These are phyloP conservation scores for Buddleja alternifolia DNA, from an alignment of 257 asterid species.

Conservation along the genomic window DNA sequence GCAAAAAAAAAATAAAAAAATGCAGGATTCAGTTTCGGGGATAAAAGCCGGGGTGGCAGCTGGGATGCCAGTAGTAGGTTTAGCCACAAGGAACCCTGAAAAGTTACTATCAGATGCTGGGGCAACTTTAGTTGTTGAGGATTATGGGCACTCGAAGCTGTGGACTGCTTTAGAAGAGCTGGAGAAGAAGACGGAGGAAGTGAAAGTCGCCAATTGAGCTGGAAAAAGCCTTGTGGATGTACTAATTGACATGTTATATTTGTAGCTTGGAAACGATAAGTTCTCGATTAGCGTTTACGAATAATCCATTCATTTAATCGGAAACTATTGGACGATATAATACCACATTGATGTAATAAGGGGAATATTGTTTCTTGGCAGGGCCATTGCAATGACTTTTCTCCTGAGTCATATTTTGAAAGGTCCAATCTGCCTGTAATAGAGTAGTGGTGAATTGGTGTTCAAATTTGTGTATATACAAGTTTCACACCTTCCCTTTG, in stretches of 20 bases:
- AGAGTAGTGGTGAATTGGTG: too few relatives aligned
- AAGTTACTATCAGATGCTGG: constrained; percentile 55
- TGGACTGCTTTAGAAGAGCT: constrained; percentile 65
- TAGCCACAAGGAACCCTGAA: constrained; percentile 70
- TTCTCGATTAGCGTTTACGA: background rate
- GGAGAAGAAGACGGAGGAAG: constrained; percentile 30
- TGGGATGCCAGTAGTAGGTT: constrained; percentile 79
- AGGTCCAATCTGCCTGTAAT: too few relatives aligned
- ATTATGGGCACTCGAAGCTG: constrained; percentile 60
- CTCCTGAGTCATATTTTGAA: too few relatives aligned
- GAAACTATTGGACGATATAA: background rate
- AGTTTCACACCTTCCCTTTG: too few relatives aligned
- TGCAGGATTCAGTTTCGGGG: constrained; percentile 81
- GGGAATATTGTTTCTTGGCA: background rate
- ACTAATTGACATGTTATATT: constrained; percentile 1
- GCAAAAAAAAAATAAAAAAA: background rate
- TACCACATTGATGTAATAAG: background rate
- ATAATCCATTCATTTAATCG: constrained; percentile 2
- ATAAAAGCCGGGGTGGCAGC: constrained; percentile 84
- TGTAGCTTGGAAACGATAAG: background rate
- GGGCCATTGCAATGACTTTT: background rate
- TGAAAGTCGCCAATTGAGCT: constrained; percentile 37
- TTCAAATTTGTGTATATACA: too few relatives aligned
- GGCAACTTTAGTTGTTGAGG: constrained; percentile 61
- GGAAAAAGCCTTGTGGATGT: background rate